Conservation (phyloP, 768 basidiomycete genomes). For the Leucocoprinus sp. region DNA sequence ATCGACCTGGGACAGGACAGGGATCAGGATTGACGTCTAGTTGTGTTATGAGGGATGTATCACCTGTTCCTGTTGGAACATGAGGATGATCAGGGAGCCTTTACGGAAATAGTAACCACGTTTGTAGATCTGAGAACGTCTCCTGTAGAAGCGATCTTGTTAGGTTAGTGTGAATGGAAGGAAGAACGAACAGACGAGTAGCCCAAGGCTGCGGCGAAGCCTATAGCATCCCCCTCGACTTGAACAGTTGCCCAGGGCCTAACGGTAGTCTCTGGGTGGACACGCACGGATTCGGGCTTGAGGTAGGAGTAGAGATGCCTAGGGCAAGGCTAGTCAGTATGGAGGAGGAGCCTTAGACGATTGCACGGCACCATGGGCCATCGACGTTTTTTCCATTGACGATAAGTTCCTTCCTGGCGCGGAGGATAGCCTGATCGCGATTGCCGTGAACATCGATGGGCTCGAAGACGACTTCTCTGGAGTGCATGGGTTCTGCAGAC, state of each 20-base stretch:
- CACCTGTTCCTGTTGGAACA: conserved; percentile 86
- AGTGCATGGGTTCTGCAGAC: conserved; percentile 64
- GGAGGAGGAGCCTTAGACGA: not conserved
- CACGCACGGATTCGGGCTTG: conserved; percentile 77
- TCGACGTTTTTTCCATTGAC: conserved; percentile 38
- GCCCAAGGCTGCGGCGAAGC: conserved; percentile 74
- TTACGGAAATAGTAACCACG: conserved; percentile 70
- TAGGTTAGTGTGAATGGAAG: conserved; percentile 1
- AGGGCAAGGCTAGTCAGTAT: conserved; percentile 3
- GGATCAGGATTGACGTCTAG: conserved; percentile 5
- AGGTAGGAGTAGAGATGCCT: conserved; percentile 77
- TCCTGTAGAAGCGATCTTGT: conserved; percentile 22
- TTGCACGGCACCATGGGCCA: conserved; percentile 44
- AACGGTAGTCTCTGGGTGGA: conserved; percentile 81
- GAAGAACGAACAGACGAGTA: conserved; percentile 49
- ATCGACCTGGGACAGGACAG: conserved; percentile 45
- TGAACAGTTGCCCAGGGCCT: conserved; percentile 78
- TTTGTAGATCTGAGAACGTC: conserved; percentile 73
- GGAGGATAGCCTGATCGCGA: conserved; percentile 52
- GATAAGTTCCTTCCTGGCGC: conserved; percentile 65
- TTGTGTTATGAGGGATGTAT: conserved; percentile 12
- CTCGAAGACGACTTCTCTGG: conserved; percentile 75
- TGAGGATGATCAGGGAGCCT: conserved; percentile 63
- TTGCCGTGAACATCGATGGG: conserved; percentile 61
- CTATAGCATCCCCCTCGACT: conserved; percentile 70